Evolutionary conservation across 345 rosid species (phyloP).

Genomic region (Eucalyptus paniculata): DNA sequence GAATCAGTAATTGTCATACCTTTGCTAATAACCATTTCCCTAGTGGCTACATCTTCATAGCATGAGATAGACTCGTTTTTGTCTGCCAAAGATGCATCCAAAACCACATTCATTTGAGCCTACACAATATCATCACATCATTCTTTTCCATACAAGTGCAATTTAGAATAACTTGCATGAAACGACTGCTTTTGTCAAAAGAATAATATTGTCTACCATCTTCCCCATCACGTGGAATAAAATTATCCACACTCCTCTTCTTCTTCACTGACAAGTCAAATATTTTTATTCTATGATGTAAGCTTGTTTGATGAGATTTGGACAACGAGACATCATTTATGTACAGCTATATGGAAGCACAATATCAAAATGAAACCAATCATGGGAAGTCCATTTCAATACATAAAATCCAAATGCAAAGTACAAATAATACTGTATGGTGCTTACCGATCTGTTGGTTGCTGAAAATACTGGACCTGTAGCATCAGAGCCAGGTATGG

Average conservation of each 20-base stretch:
- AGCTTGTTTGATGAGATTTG: neutral
- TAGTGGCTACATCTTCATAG: conserved; percentile 34
- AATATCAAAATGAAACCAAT: neutral
- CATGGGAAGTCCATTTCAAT: neutral
- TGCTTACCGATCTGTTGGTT: conserved; percentile 35
- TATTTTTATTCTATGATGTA: neutral
- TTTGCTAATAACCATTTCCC: conserved; percentile 27
- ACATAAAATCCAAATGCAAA: neutral
- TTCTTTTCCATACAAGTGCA: neutral
- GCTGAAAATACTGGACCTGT: conserved; percentile 29
- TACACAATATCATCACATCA: conserved; percentile 10
- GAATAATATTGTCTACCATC: neutral
- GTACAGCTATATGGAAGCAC: neutral
- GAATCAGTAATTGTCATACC: conserved; percentile 14
- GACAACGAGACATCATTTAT: neutral
- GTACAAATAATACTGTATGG: neutral
- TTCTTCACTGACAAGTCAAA: neutral
- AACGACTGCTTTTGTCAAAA: neutral
- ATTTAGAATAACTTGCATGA: neutral
- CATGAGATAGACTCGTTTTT: conserved; percentile 43
- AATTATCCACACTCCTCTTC: neutral
- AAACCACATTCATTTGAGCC: conserved; percentile 39
- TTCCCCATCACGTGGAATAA: no score
- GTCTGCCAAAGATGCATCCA: conserved; percentile 47
- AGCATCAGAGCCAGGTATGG: conserved; percentile 40